These are phyloP conservation scores for Coniferiporia sulphurascens DNA, from an alignment of 1,284 basidiomycete species.

Conservation along the genomic window DNA sequence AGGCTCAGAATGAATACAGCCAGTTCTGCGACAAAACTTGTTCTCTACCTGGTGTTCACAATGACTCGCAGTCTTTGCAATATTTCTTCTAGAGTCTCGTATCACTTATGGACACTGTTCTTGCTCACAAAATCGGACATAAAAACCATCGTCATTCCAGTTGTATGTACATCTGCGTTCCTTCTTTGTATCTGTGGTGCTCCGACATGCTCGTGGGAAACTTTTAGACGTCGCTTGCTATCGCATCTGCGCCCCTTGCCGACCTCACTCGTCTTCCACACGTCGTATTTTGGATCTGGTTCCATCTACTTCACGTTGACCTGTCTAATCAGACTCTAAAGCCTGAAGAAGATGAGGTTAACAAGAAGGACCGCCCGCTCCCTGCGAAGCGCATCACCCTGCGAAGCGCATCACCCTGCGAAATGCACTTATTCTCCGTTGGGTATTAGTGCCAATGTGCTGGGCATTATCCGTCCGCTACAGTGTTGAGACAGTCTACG, in stretches of 20 bases:
- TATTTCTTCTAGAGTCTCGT: slow-evolving; percentile 11
- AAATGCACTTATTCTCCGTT: slow-evolving; percentile 32
- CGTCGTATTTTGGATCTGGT: slow-evolving; percentile 37
- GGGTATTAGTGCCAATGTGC: slow-evolving; percentile 30
- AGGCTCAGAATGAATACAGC: no score
- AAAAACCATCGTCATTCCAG: slow-evolving; percentile 35
- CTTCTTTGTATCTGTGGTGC: background rate
- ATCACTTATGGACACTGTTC: slow-evolving; percentile 30
- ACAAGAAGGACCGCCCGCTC: slow-evolving; percentile 42
- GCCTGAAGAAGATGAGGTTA: slow-evolving; percentile 36
- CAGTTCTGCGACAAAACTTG: no score
- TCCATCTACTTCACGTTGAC: slow-evolving; percentile 38
- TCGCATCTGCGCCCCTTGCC: slow-evolving; percentile 29
- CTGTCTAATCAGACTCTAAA: slow-evolving; percentile 39
- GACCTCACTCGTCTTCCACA: slow-evolving; percentile 24
- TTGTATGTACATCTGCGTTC: slow-evolving; percentile 29
- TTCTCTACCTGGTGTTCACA: background rate
- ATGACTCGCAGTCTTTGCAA: background rate
- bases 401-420: slow-evolving; percentile 27
- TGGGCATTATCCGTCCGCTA: slow-evolving; percentile 24
- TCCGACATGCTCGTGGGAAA: background rate
- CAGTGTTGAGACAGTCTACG: slow-evolving; percentile 22
- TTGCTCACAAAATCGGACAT: slow-evolving; percentile 41
- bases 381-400: slow-evolving; percentile 37
- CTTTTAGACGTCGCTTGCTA: slow-evolving; percentile 33